Evolutionary conservation across 495 filamentous ascomycete genomes (phyloP).

Genomic region (Trichoderma erinaceum): DNA sequence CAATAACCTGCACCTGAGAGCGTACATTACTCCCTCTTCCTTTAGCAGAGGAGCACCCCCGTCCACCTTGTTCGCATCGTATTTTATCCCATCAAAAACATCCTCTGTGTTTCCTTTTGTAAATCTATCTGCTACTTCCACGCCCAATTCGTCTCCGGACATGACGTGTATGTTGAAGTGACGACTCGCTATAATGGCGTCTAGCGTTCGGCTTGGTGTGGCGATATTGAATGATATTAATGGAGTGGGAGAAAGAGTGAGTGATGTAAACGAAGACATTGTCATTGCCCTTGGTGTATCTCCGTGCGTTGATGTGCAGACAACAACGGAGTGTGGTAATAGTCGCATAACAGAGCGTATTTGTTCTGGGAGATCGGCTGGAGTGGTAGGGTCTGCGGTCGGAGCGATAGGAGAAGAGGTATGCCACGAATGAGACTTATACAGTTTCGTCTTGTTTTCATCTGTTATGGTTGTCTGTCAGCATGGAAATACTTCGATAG

Average conservation of each 20-base stretch:
- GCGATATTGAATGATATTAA: constrained; percentile 75
- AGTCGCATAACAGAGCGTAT: constrained; percentile 63
- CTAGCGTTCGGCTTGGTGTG: constrained; percentile 63
- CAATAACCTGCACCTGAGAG: constrained; percentile 35
- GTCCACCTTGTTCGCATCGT: constrained; percentile 10
- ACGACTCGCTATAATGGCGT: constrained; percentile 45
- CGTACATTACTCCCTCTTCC: constrained; percentile 37
- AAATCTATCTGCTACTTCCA: constrained; percentile 39
- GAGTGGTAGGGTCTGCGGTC: not conserved
- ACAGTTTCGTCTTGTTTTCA: not conserved
- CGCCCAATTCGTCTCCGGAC: constrained; percentile 33
- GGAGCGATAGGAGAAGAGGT: not conserved
- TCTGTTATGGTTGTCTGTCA: not conserved
- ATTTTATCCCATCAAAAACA: constrained; percentile 27
- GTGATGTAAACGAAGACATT: constrained; percentile 76
- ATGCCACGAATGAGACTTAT: not conserved
- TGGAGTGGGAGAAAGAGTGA: constrained; percentile 59
- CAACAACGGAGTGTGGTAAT: constrained; percentile 66
- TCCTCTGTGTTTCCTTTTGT: constrained; percentile 30
- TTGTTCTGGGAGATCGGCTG: constrained; percentile 26
- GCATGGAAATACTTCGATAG: not conserved
- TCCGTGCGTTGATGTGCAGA: constrained; percentile 50
- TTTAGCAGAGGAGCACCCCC: constrained; percentile 24
- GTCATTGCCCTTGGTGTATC: constrained; percentile 55
- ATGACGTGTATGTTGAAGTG: constrained; percentile 48